Evolutionary conservation across 768 basidiomycete species (phyloP).

Genomic region (Phallus indusiatus): DNA sequence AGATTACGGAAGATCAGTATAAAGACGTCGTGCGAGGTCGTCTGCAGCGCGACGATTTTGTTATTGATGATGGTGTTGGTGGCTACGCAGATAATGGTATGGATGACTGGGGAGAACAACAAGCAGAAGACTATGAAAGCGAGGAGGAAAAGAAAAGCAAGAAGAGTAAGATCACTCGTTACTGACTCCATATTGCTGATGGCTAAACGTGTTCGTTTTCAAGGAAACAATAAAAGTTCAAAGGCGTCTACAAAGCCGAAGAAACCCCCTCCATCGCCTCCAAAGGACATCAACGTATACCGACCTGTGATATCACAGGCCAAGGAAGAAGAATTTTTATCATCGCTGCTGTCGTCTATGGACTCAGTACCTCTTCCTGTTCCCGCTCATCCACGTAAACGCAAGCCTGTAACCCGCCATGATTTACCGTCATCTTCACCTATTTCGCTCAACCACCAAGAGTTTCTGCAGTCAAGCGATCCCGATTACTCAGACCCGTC

Average conservation of each 20-base stretch:
- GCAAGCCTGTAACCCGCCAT: constrained; percentile 46
- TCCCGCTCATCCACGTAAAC: constrained; percentile 39
- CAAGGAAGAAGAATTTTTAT: constrained; percentile 88
- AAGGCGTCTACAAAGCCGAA: constrained; percentile 39
- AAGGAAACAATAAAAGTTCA: constrained; percentile 14
- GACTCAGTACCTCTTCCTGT: constrained; percentile 28
- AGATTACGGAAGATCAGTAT: constrained; percentile 86
- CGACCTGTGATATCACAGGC: constrained; percentile 64
- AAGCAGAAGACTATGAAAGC: constrained; percentile 32
- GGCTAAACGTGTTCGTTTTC: background rate
- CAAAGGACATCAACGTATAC: constrained; percentile 70
- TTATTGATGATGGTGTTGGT: constrained; percentile 83
- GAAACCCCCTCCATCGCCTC: constrained; percentile 39
- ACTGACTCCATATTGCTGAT: background rate
- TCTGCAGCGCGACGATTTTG: constrained; percentile 84
- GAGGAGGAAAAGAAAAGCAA: constrained; percentile 32
- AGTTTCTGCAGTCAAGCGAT: constrained; percentile 6
- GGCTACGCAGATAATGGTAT: constrained; percentile 96
- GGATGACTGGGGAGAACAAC: constrained; percentile 73
- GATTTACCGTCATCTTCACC: constrained; percentile 26
- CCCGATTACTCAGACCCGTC: constrained; percentile 15
- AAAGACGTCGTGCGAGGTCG: constrained; percentile 73
- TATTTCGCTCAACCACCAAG: constrained; percentile 29
- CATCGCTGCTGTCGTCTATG: constrained; percentile 62
- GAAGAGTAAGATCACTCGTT: background rate